These are phyloP conservation scores for Psilocybe subaeruginosa DNA, from an alignment of 768 basidiomycete genomes.

Conservation along the genomic window DNA sequence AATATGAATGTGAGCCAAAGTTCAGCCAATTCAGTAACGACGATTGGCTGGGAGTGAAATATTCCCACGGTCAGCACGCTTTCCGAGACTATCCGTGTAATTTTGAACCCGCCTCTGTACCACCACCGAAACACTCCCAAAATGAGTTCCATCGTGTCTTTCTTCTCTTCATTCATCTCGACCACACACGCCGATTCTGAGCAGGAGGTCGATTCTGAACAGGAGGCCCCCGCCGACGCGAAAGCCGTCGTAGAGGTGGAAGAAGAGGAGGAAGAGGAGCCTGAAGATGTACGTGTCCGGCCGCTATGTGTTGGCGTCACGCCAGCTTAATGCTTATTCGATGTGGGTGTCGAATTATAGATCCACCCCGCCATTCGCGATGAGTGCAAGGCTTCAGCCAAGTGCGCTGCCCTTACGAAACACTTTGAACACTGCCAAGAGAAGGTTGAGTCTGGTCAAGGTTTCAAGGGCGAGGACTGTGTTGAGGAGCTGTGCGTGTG, in stretches of 20 bases:
- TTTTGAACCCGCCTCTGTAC: conserved; percentile 15
- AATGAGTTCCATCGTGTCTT: conserved; percentile 45
- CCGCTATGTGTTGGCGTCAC: neutral
- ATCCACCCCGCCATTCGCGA: conserved; percentile 71
- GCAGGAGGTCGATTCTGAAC: conserved; percentile 45
- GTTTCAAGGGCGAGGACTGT: conserved; percentile 90
- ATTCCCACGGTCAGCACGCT: conserved; percentile 13
- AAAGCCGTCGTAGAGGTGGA: conserved; percentile 56
- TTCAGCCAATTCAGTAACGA: neutral
- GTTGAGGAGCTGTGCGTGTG: conserved; percentile 85
- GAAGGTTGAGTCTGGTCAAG: conserved; percentile 81
- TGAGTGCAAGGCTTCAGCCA: conserved; percentile 67
- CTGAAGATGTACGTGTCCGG: conserved; percentile 74
- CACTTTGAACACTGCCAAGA: conserved; percentile 93
- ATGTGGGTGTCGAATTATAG: conserved; percentile 36
- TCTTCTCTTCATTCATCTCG: conserved; percentile 50
- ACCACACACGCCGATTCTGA: conserved; percentile 48
- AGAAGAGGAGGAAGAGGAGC: conserved; percentile 69
- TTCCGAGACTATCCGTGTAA: conserved; percentile 19
- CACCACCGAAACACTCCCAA: conserved; percentile 18
- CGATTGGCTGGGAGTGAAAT: neutral
- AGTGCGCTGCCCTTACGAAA: conserved; percentile 70
- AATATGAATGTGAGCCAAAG: too few species aligned
- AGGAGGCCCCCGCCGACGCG: conserved; percentile 51
- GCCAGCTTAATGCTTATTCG: neutral